Base-by-base conservation (phyloP, 2,329 filamentous ascomycete genomes). In the Fusarium pseudograminearum region DNA sequence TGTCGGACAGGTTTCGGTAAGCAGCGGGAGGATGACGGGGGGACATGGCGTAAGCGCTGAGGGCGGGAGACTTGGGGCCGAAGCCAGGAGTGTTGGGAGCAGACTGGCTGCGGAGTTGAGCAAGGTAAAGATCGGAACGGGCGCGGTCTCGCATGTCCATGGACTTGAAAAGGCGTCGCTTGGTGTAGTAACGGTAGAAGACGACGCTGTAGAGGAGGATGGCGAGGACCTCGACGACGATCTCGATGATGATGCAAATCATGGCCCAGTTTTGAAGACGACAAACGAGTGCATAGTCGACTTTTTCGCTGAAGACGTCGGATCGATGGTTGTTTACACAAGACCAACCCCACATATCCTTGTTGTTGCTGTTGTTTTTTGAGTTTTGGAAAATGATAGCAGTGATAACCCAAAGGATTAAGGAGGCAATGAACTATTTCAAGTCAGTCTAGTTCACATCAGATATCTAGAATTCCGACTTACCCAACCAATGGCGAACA, bases 321-420 rank as follows among this genome's bases (percentile, higher is more conserved):
- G 90, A 84, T 65, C 95, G 90, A 70, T 90, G 89, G 80, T 98
- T 98, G 76, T 97, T 87, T 60, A 94, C 91, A 80, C 96, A 99
- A n/a, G 93, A 89, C 96, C 96, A 99, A 63, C 95, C 94, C 96
- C 96, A 99, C 80, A 99, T 88, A 80, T 99, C 96, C 80, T 97
- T 89, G 76, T 92, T 92, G 70, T 88, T 83, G 76, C 77, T 76
- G 77, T 87, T 92, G 75, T 89, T 87, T 78, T 91, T 92, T 60
- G 89, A 89, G 74, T 91, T 88, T 78, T 98, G 94, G 75, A 98
- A 88, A 59, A 97, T 82, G 61, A 90, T 93, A 40, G 94, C 94
- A 33, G 93, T 94, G 34, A 96, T 84, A 57, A 91, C 90, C 96
- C 96, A 99, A 85, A 99, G 93, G 76, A 97, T 82, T 79, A 97